A percentile compares a stretch with the other conserved stretches of the same genome.
Evolutionary conservation across 1,284 basidiomycete genomes (phyloP).

Genomic region (Wolfiporia cocos): DNA sequence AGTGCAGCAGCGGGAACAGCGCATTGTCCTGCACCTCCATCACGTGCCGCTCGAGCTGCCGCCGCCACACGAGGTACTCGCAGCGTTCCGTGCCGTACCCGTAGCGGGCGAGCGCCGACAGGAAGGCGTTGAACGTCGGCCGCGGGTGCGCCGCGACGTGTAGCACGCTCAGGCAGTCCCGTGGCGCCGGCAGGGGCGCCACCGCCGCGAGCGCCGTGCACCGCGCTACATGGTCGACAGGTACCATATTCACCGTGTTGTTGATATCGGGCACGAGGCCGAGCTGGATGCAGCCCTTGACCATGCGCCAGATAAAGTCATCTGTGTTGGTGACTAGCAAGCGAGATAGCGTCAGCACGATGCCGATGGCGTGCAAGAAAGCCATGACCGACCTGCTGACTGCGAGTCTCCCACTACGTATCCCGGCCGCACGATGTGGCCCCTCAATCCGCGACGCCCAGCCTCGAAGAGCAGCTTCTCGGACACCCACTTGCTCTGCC

Average conservation of each 20-base stretch:
- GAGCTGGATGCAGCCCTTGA: slow-evolving; percentile 96
- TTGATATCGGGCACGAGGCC: slow-evolving; percentile 96
- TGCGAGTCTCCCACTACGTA: slow-evolving; percentile 94
- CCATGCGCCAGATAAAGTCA: slow-evolving; percentile 97
- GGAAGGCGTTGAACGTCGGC: slow-evolving; percentile 88
- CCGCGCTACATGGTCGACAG: slow-evolving; percentile 93
- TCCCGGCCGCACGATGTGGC: slow-evolving; percentile 88
- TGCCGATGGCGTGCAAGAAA: neutral
- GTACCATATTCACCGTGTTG: slow-evolving; percentile 98
- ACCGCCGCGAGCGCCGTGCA: slow-evolving; percentile 73
- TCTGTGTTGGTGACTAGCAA: slow-evolving; percentile 95
- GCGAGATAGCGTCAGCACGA: slow-evolving; percentile 9
- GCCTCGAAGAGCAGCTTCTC: slow-evolving; percentile 94
- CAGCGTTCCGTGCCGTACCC: slow-evolving; percentile 78
- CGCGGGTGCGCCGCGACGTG: slow-evolving; percentile 88
- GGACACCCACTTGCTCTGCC: slow-evolving; percentile 98
- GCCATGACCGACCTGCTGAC: slow-evolving; percentile 61
- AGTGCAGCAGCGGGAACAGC: slow-evolving; percentile 94
- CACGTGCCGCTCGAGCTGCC: slow-evolving; percentile 91
- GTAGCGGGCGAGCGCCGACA: slow-evolving; percentile 71
- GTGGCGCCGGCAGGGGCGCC: slow-evolving; percentile 37
- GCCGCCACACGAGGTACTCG: slow-evolving; percentile 92
- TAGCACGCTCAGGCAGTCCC: slow-evolving; percentile 61
- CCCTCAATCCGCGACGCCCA: slow-evolving; percentile 79
- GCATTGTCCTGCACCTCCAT: slow-evolving; percentile 94